Conservation (phyloP, 176 grass and related monocot genomes). For the Oryza nivara region DNA sequence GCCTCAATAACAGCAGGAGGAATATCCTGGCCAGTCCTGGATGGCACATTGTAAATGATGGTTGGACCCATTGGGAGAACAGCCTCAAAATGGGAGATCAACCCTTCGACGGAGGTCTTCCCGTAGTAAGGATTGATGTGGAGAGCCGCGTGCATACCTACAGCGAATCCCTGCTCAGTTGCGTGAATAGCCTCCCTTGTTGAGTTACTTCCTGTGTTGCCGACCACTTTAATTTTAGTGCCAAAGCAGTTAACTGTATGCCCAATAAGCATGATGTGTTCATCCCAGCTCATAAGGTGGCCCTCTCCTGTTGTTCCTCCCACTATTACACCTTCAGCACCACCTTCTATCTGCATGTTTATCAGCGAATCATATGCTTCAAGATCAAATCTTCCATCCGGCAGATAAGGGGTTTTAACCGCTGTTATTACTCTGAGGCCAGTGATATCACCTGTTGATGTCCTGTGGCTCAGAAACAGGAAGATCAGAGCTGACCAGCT, state of each 20-base stretch:
- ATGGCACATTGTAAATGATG: slow-evolving; percentile 87
- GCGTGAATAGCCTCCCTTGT: slow-evolving; percentile 93
- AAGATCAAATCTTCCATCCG: slow-evolving; percentile 97
- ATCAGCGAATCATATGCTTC: slow-evolving; percentile 92
- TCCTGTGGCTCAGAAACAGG: slow-evolving; percentile 56
- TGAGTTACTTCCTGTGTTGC: slow-evolving; percentile 94
- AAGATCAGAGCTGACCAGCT: slow-evolving; percentile 23
- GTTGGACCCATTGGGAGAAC: slow-evolving; percentile 84
- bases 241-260: slow-evolving; percentile 99
- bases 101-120: slow-evolving; percentile 77
- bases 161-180: slow-evolving; percentile 84
- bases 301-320: slow-evolving; percentile 93
- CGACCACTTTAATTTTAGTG: slow-evolving; percentile 83
- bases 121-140: slow-evolving; percentile 97
- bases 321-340: slow-evolving; percentile 88
- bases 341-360: slow-evolving; percentile 73
- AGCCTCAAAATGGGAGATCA: slow-evolving; percentile 74
- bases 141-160: slow-evolving; percentile 92
- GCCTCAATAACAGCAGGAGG: slow-evolving; percentile 62
- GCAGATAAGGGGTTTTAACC: slow-evolving; percentile 89
- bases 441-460: slow-evolving; percentile 71
- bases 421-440: slow-evolving; percentile 78
- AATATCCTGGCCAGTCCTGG: slow-evolving; percentile 80
- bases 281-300: slow-evolving; percentile 99
- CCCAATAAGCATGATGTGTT: slow-evolving; percentile 95